Percentiles rank a stretch among this genome's conserved stretches.
These are phyloP conservation scores for Aspergillus indologenus DNA, from an alignment of 495 filamentous ascomycete species.

Conservation along the genomic window DNA sequence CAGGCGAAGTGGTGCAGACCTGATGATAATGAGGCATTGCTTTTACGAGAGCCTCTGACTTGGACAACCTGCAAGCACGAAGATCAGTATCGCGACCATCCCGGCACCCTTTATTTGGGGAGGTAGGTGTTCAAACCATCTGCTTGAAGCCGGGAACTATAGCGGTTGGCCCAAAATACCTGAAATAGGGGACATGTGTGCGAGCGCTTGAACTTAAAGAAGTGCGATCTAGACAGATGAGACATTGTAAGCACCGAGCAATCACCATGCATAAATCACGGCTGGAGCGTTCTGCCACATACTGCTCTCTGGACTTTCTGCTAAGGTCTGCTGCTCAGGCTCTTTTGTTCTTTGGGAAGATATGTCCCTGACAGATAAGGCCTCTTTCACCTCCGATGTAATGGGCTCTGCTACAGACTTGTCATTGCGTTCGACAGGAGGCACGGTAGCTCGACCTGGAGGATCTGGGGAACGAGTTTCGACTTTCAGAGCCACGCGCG, in stretches of 20 bases:
- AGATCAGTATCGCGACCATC: neutral
- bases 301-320: conserved; percentile 43
- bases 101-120: neutral
- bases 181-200: conserved; percentile 79
- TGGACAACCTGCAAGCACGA: conserved; percentile 51
- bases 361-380: conserved; percentile 20
- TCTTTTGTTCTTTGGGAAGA: conserved; percentile 29
- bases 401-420: conserved; percentile 23
- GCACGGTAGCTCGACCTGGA: conserved; percentile 10
- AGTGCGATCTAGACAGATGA: conserved; percentile 31
- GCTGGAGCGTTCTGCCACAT: conserved; percentile 15
- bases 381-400: conserved; percentile 20
- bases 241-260: conserved; percentile 16
- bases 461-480: conserved; percentile 34
- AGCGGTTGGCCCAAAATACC: conserved; percentile 84
- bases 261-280: neutral
- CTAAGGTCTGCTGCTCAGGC: conserved; percentile 26
- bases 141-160: conserved; percentile 92
- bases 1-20: conserved; percentile 25
- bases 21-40: conserved; percentile 48
- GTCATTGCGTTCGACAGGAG: conserved; percentile 9
- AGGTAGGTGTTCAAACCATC: conserved; percentile 58
- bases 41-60: conserved; percentile 54
- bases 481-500: conserved; percentile 18
- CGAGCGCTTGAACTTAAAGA: conserved; percentile 41